Evolutionary conservation across 1,284 basidiomycete genomes (phyloP).

Genomic region (Melampsora americana): DNA sequence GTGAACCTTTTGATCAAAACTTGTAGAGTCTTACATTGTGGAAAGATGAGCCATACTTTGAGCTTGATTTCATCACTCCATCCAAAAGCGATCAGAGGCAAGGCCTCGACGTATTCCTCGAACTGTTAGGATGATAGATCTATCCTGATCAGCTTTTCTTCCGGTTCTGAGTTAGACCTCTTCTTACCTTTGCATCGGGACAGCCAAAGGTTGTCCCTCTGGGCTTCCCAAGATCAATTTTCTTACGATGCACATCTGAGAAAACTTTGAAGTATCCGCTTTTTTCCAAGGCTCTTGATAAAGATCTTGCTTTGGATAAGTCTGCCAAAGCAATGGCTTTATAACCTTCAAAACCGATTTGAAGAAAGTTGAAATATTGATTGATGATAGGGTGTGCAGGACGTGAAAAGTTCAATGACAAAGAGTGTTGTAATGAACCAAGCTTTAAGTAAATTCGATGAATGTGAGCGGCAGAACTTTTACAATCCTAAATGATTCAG

Average conservation of each 20-base stretch:
- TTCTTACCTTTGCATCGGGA: neutral
- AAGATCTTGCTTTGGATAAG: constrained; percentile 69
- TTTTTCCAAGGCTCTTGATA: constrained; percentile 79
- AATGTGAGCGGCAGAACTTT: constrained; percentile 46
- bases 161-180: neutral
- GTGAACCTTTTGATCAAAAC: too few relatives aligned
- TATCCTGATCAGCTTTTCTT: neutral
- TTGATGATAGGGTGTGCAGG: constrained; percentile 84
- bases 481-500: constrained; percentile 39
- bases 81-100: constrained; percentile 87
- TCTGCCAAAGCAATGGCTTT: constrained; percentile 66
- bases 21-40: too few relatives aligned
- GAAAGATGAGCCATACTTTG: constrained; percentile 51
- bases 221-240: constrained; percentile 30
- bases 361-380: constrained; percentile 75
- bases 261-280: constrained; percentile 68
- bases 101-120: constrained; percentile 68
- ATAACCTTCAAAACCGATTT: constrained; percentile 73
- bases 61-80: constrained; percentile 68
- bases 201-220: constrained; percentile 3
- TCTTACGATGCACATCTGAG: constrained; percentile 57
- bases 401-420: constrained; percentile 91
- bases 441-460: constrained; percentile 51
- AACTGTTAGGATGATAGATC: constrained; percentile 16
- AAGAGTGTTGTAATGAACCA: constrained; percentile 65